Percentiles rank a stretch among this genome's conserved stretches.
These are phyloP conservation scores for Penicillium sp. DNA, from an alignment of 2,329 filamentous ascomycete species.

Conservation along the genomic window DNA sequence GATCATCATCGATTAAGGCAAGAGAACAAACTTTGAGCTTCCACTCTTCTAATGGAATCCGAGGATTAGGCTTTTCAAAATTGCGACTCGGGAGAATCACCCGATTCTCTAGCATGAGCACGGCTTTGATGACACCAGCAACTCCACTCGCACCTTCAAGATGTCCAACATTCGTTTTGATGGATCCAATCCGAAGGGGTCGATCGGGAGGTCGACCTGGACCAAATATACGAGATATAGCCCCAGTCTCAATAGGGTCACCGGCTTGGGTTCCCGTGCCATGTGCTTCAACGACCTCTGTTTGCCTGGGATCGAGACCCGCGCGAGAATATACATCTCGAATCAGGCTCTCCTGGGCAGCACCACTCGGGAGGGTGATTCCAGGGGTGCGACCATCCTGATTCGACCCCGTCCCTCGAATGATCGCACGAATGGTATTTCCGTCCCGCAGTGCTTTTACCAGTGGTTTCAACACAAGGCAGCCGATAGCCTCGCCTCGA, in stretches of 20 bases:
- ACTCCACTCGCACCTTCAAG: slow-evolving; percentile 26
- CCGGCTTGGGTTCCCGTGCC: slow-evolving; percentile 17
- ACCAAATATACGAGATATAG: slow-evolving; percentile 1
- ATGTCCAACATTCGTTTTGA: slow-evolving; percentile 27
- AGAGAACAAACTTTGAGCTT: slow-evolving; percentile 27
- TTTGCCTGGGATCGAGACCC: slow-evolving; percentile 13
- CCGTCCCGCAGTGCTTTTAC: slow-evolving; percentile 39
- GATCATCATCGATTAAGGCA: not conserved
- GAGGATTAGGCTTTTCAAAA: slow-evolving; percentile 37
- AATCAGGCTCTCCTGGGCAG: slow-evolving; percentile 9
- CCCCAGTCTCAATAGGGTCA: slow-evolving; percentile 14
- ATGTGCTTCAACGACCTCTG: slow-evolving; percentile 17
- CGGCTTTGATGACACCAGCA: slow-evolving; percentile 37
- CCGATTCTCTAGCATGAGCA: slow-evolving; percentile 41
- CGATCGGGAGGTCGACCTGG: not conserved
- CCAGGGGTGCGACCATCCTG: slow-evolving; percentile 15
- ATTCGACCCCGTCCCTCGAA: slow-evolving; percentile 34
- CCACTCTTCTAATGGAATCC: slow-evolving; percentile 34
- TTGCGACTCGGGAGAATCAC: slow-evolving; percentile 43
- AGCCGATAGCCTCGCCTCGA: slow-evolving; percentile 43
- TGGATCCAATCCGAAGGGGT: slow-evolving; percentile 18
- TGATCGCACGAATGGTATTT: slow-evolving; percentile 42
- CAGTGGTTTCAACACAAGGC: slow-evolving; percentile 42
- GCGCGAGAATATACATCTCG: slow-evolving; percentile 10
- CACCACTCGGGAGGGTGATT: slow-evolving; percentile 6